A percentile compares a stretch with the other conserved stretches of the same genome.
Evolutionary conservation across 169 alveolate species (phyloP).

Genomic region (Plasmodium vivax): DNA sequence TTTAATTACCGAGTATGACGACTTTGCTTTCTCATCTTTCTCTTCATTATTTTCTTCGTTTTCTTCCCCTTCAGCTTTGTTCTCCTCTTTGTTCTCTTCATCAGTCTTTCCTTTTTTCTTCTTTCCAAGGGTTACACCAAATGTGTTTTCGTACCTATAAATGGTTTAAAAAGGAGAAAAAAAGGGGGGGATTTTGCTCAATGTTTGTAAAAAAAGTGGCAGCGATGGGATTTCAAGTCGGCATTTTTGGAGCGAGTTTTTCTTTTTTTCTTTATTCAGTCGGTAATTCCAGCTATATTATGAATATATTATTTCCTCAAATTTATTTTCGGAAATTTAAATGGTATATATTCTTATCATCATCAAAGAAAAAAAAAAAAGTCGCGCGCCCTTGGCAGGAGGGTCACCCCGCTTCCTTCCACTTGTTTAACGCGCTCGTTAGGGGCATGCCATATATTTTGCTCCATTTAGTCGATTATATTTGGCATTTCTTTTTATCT

Average conservation of each 20-base stretch:
- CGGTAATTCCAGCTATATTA: slow-evolving; percentile 77
- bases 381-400: neutral
- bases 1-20: slow-evolving; percentile 76
- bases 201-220: neutral
- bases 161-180: neutral
- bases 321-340: slow-evolving; percentile 17
- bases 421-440: neutral
- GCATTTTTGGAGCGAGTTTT: neutral
- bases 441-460: neutral
- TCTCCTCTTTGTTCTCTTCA: slow-evolving; percentile 76
- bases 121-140: slow-evolving; percentile 73
- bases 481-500: neutral
- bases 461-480: neutral
- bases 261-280: slow-evolving; percentile 38
- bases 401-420: neutral
- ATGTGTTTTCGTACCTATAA: slow-evolving; percentile 76
- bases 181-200: neutral
- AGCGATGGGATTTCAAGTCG: neutral
- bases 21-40: slow-evolving; percentile 76
- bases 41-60: slow-evolving; percentile 79
- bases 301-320: slow-evolving; percentile 29
- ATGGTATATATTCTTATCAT: slow-evolving; percentile 45
- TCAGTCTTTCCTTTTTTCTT: slow-evolving; percentile 72
- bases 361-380: slow-evolving; percentile 24
- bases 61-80: neutral